Percentiles rank a stretch among this genome's conserved stretches.
Evolutionary conservation across 177 flowering plant species (phyloP).

Genomic region (Vitis hybrid): DNA sequence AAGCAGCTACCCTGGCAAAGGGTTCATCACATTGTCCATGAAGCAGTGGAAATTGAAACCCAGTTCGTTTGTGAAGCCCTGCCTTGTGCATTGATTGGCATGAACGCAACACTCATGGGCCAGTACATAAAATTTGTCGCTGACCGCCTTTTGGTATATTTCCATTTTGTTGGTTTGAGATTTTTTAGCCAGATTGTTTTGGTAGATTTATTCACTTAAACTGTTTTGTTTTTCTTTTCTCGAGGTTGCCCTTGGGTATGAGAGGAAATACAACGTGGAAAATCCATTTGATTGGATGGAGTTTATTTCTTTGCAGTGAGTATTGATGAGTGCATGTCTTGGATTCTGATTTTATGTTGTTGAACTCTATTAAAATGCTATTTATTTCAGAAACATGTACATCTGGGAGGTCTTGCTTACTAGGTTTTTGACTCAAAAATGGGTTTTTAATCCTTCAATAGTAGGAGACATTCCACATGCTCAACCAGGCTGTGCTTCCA

Average conservation of each 20-base stretch:
- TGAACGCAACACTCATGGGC: slow-evolving; percentile 79
- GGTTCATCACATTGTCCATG: slow-evolving; percentile 62
- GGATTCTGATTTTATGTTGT: neutral
- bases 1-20: slow-evolving; percentile 48
- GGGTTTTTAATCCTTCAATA: neutral
- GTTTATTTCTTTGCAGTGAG: slow-evolving; percentile 83
- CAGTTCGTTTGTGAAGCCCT: slow-evolving; percentile 86
- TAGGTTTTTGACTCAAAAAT: neutral
- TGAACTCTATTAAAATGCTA: neutral
- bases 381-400: neutral
- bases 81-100: slow-evolving; percentile 81
- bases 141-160: slow-evolving; percentile 66
- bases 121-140: slow-evolving; percentile 87
- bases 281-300: slow-evolving; percentile 99
- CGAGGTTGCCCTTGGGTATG: slow-evolving; percentile 70
- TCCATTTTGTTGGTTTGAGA: neutral
- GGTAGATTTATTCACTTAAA: neutral
- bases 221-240: slow-evolving; percentile 1
- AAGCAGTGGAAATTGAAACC: slow-evolving; percentile 81
- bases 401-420: neutral
- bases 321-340: slow-evolving; percentile 8
- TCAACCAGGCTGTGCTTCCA: neutral
- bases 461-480: neutral
- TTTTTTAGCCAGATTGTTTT: neutral
- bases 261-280: slow-evolving; percentile 59